Base-by-base conservation (phyloP, 345 rosid species). In the Physaria fendleri region DNA sequence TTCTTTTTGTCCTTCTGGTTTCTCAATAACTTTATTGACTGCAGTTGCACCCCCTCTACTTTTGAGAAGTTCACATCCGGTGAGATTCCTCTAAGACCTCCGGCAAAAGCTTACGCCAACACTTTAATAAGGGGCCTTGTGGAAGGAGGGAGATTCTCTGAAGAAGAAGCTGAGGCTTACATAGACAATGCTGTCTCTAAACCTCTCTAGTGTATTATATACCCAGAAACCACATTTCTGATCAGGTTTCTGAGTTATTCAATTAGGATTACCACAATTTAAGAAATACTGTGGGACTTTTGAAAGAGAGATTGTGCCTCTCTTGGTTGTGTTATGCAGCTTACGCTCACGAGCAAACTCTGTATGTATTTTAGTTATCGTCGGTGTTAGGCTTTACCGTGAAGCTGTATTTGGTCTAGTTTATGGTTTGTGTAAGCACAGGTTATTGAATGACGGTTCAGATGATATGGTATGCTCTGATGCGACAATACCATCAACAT, bases 151-250 rank as follows among this genome's bases (percentile, higher is more conserved):
- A 82, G 78, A 60, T 72, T 88, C 14, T 74, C 85, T 4, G 64
- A 78, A 69, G 79, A 77, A 68, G 82, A 74, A 59, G 97, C 97
- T 66, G 6, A 0, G 47, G 76, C 85, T 47, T 89, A 89, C 75
- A 79, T 93, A 43, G 34, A 71, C 8, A 74, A 70, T 62, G 97
- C 94, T 55, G 63, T 82, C 5, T 41, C 73, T 13, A 79, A 70
- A 63, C 82, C 81, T 57, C 62, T 88, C 16, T 80, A 13, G 69
- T 64, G 28, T 52, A 61, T 61, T 55, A 4, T 27, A 35, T 32
- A 18, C 62, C 25, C 63, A 13, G 35, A 65, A 65, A 44, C 47
- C 21, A 3, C 13, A n/a, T 47, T 25, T 15, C 38, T 18, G 47
- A 13, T 39, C 2, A 1, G 70, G 46, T 55, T 55, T 55, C 60